Base-by-base conservation (phyloP, 163 green algal species). In the Prototheca wickerhamii region DNA sequence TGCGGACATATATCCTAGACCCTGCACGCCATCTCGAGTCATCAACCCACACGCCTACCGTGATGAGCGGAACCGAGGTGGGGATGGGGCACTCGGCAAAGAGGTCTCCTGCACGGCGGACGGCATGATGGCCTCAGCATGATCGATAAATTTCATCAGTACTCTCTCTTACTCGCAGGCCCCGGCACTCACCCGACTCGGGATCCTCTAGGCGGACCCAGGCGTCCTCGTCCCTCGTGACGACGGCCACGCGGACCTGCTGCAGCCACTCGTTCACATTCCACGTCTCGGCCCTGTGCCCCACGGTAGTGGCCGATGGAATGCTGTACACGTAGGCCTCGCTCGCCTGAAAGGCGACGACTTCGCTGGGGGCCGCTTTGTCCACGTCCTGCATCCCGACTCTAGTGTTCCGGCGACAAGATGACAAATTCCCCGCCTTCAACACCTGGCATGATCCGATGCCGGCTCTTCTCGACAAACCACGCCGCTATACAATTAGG, bases 61-160 rank as follows among this genome's bases (percentile, higher is more conserved):
- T 81, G 4, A 50, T 68, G 5, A 85, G 52, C 0, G 82, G 75
- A 1, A 75, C 67, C n/a, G 85, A 74, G 15, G 54, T 73, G 3
- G 84, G 81, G 2, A 95, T 60, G 0, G 84, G 84, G 64, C 86
- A 93, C 67, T 95, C 86, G 6, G 86, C 87, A 82, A 91, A 95
- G 6, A 93, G 74, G 29, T 89, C 80, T 6, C 75, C 83, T 89
- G 76, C 58, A 54, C 15, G 49, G 1, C 15, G 42, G 15, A 51
- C 42, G 15, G 15, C 42, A 56, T 20, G 23, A 28, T 56, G 23
- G 12, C 49, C 25, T 28, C 23, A 56, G 18, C 49, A 50, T 23
- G 40, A 35, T 8, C 8, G 33, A 28, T n/a, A 8, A 54, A 58
- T 23, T 37, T 63, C 29, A 31, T 61, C 18, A 28, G 8, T 25